Conservation (phyloP, 306 rosid genomes). For the Prunus persica region DNA sequence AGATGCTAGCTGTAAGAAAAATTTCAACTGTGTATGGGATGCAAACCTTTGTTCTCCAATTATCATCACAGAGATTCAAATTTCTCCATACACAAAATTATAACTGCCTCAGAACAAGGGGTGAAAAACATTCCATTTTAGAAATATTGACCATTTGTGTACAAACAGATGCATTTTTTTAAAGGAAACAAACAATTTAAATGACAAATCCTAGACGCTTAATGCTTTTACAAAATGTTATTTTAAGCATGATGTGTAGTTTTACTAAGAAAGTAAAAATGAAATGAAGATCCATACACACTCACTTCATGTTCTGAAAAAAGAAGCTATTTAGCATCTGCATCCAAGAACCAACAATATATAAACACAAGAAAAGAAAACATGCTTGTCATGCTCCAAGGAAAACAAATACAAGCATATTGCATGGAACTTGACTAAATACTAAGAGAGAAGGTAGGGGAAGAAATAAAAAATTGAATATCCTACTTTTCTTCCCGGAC, state of each 20-base stretch:
- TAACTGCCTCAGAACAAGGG: background rate
- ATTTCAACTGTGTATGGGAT: background rate
- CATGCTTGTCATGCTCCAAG: background rate
- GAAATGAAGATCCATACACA: background rate
- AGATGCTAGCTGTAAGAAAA: background rate
- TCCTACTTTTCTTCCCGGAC: slow-evolving; percentile 64
- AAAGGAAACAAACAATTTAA: background rate
- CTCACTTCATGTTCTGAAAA: background rate
- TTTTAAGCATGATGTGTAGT: too few species aligned
- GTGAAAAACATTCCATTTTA: background rate
- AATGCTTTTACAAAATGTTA: background rate
- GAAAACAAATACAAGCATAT: slow-evolving; percentile 12
- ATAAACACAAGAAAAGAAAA: background rate
- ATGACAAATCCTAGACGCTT: background rate
- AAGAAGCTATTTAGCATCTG: background rate
- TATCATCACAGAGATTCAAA: too few species aligned
- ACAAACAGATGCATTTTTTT: background rate
- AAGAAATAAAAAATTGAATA: slow-evolving; percentile 10
- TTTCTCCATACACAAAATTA: background rate
- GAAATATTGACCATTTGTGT: background rate
- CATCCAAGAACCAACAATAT: background rate
- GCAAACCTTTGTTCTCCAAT: background rate
- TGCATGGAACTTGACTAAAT: background rate
- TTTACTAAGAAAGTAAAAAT: background rate
- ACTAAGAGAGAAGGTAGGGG: background rate